Base-by-base conservation (phyloP, 2,329 filamentous ascomycete genomes). In the Colletotrichum ledebouriae region DNA sequence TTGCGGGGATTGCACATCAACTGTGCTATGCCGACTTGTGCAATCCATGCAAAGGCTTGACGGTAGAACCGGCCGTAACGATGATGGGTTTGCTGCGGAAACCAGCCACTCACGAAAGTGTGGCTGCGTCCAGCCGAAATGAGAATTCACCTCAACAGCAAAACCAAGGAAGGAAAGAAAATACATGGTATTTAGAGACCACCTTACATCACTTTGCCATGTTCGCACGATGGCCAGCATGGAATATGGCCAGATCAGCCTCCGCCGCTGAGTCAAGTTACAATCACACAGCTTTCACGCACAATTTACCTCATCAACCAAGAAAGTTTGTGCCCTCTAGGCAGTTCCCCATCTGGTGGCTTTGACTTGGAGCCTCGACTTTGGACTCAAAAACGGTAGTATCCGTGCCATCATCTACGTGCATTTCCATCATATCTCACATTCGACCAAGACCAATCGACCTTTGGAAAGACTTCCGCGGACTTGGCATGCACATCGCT, bases 391-490 rank as follows among this genome's bases (percentile, higher is more conserved):
- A 37, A 33, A 11, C 42, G 11, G 22, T 29, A 55, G 55, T 47
- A 47, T 22, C 65, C 47, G 53, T 37, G 60, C 53, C 53, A 59
- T 55, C 60, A 62, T 41, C 59, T 22, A 42, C 41, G 56, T 63
- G 39, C 41, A 22, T 17, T 39, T 42, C 6, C 33, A 15, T 68
- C 55, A 60, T 17, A 56, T 59, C 41, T 68, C 65, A 65, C 2
- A 65, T 68, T 49, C 9, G 7, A 22, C 34, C 3, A 9, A 50
- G 47, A 6, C 34, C 42, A 56, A 33, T 68, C 55, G 41, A 59
- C 39, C 34, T 44, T 13, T 65, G 55, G 49, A 56, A 53, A 59
- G 47, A 59, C 61, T 59, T 68, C 65, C 65, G 65, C 65, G 65
- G 61, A 10, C 61, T 65, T 68, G 65, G 65, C 65, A 20, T 7